Conservation (phyloP, 805 yeast species). For the Torulaspora maleeae region DNA sequence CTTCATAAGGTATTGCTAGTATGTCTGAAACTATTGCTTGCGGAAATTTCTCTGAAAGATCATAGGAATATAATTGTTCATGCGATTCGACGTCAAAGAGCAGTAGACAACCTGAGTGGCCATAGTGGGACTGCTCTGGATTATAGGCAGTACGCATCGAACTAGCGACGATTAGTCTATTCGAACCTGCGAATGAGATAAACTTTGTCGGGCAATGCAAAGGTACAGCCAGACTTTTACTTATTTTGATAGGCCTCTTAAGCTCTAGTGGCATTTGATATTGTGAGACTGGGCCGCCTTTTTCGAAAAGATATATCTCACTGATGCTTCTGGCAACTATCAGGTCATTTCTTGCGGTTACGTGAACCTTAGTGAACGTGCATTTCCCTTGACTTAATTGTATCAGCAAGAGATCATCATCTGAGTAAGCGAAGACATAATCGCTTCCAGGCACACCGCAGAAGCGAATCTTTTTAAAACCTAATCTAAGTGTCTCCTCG, state of each 20-base stretch:
- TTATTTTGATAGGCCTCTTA: not conserved
- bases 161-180: constrained; percentile 16
- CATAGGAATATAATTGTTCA: constrained; percentile 6
- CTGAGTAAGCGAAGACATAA: constrained; percentile 9
- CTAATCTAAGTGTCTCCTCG: constrained; percentile 7
- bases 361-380: constrained; percentile 2
- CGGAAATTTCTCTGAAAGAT: constrained; percentile 19
- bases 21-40: constrained; percentile 24
- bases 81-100: constrained; percentile 16
- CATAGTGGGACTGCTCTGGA: constrained; percentile 1
- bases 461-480: constrained; percentile 7
- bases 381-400: not conserved
- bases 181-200: constrained; percentile 14
- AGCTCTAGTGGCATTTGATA: constrained; percentile 2
- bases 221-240: constrained; percentile 2
- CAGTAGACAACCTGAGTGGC: constrained; percentile 11
- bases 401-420: constrained; percentile 12
- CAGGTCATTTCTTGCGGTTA: not conserved
- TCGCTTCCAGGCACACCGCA: constrained; percentile 8
- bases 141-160: constrained; percentile 12
- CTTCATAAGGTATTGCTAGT: constrained; percentile 13
- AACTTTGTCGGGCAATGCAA: constrained; percentile 15
- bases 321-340: constrained; percentile 2
- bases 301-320: constrained; percentile 1
- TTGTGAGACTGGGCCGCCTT: not conserved